A percentile compares a stretch with the other conserved stretches of the same genome.
Evolutionary conservation across 345 rosid genomes (phyloP).

Genomic region (Lepidium africanum): DNA sequence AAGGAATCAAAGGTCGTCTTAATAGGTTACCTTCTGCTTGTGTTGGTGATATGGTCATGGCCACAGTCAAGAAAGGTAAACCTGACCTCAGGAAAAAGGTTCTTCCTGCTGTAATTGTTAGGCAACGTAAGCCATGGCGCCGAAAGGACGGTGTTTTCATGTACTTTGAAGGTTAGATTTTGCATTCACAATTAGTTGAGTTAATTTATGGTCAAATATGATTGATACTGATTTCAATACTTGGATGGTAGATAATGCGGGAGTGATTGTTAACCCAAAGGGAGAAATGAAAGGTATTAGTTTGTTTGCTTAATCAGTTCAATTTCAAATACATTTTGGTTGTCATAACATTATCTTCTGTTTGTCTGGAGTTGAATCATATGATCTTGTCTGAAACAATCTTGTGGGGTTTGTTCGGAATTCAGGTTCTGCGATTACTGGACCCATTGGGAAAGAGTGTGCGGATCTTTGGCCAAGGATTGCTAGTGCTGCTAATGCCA

Average conservation of each 20-base stretch:
- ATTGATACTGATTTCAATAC: background rate
- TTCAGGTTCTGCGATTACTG: conserved; percentile 83
- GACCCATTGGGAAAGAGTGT: conserved; percentile 91
- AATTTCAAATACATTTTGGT: background rate
- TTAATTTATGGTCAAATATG: background rate
- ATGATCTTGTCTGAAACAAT: background rate
- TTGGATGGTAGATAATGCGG: conserved; percentile 67
- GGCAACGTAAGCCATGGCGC: conserved; percentile 98
- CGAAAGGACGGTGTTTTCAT: conserved; percentile 95
- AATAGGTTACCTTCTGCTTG: conserved; percentile 91
- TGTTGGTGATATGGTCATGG: conserved; percentile 97
- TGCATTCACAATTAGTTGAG: background rate
- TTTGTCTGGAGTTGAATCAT: background rate
- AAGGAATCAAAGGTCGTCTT: conserved; percentile 87
- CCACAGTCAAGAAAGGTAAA: conserved; percentile 90
- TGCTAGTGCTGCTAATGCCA: conserved; percentile 86
- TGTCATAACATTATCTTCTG: background rate
- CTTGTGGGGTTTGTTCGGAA: background rate
- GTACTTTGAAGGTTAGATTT: conserved; percentile 69
- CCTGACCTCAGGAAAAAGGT: conserved; percentile 96
- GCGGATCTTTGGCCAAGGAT: conserved; percentile 96
- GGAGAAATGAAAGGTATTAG: conserved; percentile 92
- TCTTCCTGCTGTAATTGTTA: conserved; percentile 88
- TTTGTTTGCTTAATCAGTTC: background rate
- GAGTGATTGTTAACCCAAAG: conserved; percentile 86